Conservation (phyloP, 2,329 filamentous ascomycete genomes). For the Fusarium sp. region DNA sequence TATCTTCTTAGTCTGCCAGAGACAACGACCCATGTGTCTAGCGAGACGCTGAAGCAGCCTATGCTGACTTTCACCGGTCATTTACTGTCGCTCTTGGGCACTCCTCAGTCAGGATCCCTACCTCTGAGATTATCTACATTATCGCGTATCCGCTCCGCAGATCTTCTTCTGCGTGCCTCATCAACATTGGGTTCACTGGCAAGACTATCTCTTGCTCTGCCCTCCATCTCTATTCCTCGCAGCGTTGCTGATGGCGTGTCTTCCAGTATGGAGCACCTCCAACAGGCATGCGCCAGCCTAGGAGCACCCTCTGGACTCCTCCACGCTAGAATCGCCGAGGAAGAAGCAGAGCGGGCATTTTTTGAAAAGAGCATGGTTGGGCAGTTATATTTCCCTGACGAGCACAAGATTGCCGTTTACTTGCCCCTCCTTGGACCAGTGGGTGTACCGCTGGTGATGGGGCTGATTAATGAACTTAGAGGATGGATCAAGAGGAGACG, state of each 20-base stretch:
- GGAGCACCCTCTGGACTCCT: conserved; percentile 75
- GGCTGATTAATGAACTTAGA: conserved; percentile 83
- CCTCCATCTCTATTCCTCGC: conserved; percentile 90
- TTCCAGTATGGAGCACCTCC: conserved; percentile 81
- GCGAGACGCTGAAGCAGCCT: conserved; percentile 77
- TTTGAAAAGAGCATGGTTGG: conserved; percentile 99
- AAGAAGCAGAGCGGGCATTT: conserved; percentile 91
- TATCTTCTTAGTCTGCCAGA: conserved; percentile 67
- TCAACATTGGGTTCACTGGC: conserved; percentile 95
- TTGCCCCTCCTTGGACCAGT: conserved; percentile 90
- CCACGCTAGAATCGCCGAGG: conserved; percentile 86
- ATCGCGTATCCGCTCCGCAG: conserved; percentile 85
- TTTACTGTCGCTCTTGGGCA: conserved; percentile 86
- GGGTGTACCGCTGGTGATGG: conserved; percentile 88
- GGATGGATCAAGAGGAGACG: conserved; percentile 65
- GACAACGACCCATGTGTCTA: conserved; percentile 65
- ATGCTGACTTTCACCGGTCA: conserved; percentile 93
- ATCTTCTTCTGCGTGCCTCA: conserved; percentile 87
- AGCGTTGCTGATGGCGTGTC: conserved; percentile 88
- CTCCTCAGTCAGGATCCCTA: conserved; percentile 84
- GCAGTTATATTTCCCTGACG: conserved; percentile 97
- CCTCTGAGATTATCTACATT: conserved; percentile 87
- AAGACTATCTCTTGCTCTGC: conserved; percentile 83
- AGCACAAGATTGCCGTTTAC: conserved; percentile 98
- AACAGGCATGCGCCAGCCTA: conserved; percentile 79